Base-by-base conservation (phyloP, 2,329 filamentous ascomycete genomes). In the Aspergillus luchuensis region DNA sequence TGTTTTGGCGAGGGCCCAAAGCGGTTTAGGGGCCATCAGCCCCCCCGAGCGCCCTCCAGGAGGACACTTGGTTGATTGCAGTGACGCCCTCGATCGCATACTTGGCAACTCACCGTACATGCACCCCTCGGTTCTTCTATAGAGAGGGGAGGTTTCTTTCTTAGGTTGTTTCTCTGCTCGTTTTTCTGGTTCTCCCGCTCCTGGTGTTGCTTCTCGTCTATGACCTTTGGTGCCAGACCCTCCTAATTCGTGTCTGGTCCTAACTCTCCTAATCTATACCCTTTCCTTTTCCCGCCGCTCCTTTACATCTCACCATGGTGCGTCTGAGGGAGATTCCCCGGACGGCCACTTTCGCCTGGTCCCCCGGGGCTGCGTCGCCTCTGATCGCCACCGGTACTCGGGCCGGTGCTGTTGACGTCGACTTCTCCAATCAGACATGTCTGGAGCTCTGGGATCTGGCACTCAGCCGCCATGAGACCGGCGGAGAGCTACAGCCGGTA, bases 311-410 rank as follows among this genome's bases (percentile, higher is more conserved):
- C 76, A 80, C 70, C 78, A 99, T 99, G 95, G 94, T 97, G 80
- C 91, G 92, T 81, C 85, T 98, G 79, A 88, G 94, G 84, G 93
- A 98, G 83, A 96, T 99, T 74, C 91, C 92, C 77, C 88, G 95
- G 80, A 99, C 95, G 72, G 95, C 94, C 78, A 91, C 94, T 72
- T 99, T 99, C 78, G 92, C 95, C 74, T 99, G 95, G 94, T 97
- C 92, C 69, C 90, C 93, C 25, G 91, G 89, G 69, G 81, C 91
- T 54, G 85, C 86, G 41, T 87, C 89, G 69, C 92, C 94, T 70
- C 84, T 96, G 69, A 83, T 99, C 66, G 94, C 92, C 62, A 99
- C 95, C 28, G 95, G 95, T 71, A 99, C 95, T 50, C 89, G 93
- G 69, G 93, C 95, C 63, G 95, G 95, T 65, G 95, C 95, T 70